These are phyloP conservation scores for Acanthamoeba culbertsoni DNA, from an alignment of 208 protist species.

Conservation along the genomic window DNA sequence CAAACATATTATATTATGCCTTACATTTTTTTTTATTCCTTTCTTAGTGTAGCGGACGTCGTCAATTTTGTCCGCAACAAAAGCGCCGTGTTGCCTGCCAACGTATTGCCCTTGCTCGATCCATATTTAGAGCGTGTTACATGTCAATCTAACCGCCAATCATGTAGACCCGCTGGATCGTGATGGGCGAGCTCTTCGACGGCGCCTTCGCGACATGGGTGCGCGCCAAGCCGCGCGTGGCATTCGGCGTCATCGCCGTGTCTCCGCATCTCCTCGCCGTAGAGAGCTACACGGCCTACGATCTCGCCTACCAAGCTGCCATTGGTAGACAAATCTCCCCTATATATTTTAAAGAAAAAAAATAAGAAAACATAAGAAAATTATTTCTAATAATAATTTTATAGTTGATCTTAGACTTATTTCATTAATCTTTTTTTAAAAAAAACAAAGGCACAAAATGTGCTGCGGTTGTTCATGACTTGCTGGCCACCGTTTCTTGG, in stretches of 20 bases:
- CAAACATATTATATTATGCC: too few species aligned
- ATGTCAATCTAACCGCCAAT: too few species aligned
- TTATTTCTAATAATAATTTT: too few species aligned
- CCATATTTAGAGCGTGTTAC: background rate
- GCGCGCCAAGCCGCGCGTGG: slow-evolving; percentile 18
- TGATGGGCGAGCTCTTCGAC: slow-evolving; percentile 46
- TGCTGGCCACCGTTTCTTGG: background rate
- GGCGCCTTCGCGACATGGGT: slow-evolving; percentile 33
- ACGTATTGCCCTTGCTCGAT: background rate
- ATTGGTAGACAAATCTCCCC: background rate
- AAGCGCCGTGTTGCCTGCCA: background rate
- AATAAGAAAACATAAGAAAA: background rate
- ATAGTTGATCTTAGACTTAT: too few species aligned
- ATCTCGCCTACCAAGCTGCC: slow-evolving; percentile 24
- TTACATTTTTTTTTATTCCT: background rate
- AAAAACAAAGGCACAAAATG: background rate
- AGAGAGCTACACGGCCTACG: background rate
- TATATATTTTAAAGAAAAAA: background rate
- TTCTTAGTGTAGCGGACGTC: slow-evolving; percentile 2
- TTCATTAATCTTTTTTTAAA: too few species aligned
- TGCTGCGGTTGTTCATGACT: background rate
- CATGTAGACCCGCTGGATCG: slow-evolving; percentile 33
- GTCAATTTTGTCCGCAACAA: background rate
- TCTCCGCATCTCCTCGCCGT: slow-evolving; percentile 31
- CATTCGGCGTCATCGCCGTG: slow-evolving; percentile 1